Conservation (phyloP, 768 basidiomycete genomes). For the Omphalotus guepiniiformis region DNA sequence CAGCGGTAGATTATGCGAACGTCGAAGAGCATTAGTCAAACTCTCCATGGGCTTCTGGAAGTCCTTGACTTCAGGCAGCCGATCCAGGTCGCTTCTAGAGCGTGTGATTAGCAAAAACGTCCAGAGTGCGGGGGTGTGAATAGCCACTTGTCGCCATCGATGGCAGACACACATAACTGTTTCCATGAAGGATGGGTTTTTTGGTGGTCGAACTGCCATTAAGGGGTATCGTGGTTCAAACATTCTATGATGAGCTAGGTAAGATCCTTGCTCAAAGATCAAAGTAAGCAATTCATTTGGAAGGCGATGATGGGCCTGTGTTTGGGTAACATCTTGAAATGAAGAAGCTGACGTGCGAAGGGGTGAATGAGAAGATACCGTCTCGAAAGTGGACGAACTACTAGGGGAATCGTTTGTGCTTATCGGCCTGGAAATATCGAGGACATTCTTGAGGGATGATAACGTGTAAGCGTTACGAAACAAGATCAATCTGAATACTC, state of each 20-base stretch:
- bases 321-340: background rate
- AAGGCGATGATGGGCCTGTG: slow-evolving; percentile 8
- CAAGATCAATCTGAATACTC: too few relatives aligned
- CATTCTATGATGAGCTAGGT: slow-evolving; percentile 6
- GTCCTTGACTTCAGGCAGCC: slow-evolving; percentile 7
- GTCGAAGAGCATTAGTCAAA: slow-evolving; percentile 6
- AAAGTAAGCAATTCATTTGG: slow-evolving; percentile 14
- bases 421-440: background rate
- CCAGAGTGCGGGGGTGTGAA: slow-evolving; percentile 10
- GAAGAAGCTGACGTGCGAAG: background rate
- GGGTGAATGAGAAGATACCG: background rate
- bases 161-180: slow-evolving; percentile 10
- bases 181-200: slow-evolving; percentile 8
- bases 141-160: slow-evolving; percentile 12
- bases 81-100: slow-evolving; percentile 8
- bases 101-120: slow-evolving; percentile 8
- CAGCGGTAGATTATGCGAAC: slow-evolving; percentile 9
- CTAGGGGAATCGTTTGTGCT: too few relatives aligned
- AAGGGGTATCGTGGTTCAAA: slow-evolving; percentile 10
- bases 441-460: too few relatives aligned
- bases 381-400: too few relatives aligned
- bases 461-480: too few relatives aligned
- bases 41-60: slow-evolving; percentile 10
- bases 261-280: slow-evolving; percentile 11
- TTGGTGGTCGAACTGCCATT: slow-evolving; percentile 4